Base-by-base conservation (phyloP, 2,329 filamentous ascomycete species). In the Sporothrix luriei region DNA sequence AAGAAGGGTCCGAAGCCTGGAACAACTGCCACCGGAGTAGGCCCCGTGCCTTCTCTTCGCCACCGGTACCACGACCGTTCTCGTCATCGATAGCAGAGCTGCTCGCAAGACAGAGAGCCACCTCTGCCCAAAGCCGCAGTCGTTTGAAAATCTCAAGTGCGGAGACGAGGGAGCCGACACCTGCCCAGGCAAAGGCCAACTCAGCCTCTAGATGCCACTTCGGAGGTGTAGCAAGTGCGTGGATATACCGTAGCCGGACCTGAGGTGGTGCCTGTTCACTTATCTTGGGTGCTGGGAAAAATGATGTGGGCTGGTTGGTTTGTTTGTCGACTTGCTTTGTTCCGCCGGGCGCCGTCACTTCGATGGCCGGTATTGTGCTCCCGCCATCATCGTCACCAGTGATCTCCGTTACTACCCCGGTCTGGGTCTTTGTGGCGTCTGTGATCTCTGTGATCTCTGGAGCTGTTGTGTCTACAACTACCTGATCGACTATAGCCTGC, bases 121-220 rank as follows among this genome's bases (percentile, higher is more conserved):
- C 93, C 80, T 99, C 95, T 1, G 95, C 92, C 93, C 95, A 98
- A 78, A 98, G 90, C 69, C 93, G 89, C 21, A 99, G 82, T 3
- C 95, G 87, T 80, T 97, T 94, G 80, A 98, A 99, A 71, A 99
- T 98, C 71, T 97, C 95, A 1, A 99, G 85, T 0, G 95, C 95
- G 0, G 94, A 97, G 3, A 92, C 85, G 1, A 99, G 82, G 52
- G 93, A 96, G 11, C 95, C 95, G 2, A 97, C 86, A 62, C 88
- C 87, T 0, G 94, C 91, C 95, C 95, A 99, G n/a, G 93, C 88
- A 71, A 92, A 89, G 1, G 95, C 95, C 16, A 99, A 84, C 77
- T 99, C 95, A 0, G 94, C 90, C 77, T 99, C 95, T 0, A 99
- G 86, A 75, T 97, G 93, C 95, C 95, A 99, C 66, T 94, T 84